A percentile compares a stretch with the other conserved stretches of the same genome.
phyloP scores from a whole-genome alignment of 1,139 yeast genomes.

The Hyphopichia khmerensis region DNA sequence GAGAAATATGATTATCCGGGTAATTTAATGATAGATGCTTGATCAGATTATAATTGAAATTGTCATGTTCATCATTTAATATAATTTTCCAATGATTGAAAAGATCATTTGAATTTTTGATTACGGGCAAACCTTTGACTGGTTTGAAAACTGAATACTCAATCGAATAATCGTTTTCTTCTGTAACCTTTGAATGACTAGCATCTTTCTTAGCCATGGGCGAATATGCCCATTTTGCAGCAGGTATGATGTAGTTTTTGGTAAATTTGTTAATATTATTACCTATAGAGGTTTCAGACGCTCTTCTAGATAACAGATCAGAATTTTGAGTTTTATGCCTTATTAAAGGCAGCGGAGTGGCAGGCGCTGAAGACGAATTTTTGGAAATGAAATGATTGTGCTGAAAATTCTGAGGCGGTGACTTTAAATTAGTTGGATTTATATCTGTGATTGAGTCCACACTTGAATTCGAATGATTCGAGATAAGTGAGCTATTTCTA shows the following conservation, averaged over 20 bases:
- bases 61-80: slow-evolving; percentile 5
- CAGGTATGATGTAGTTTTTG: slow-evolving; percentile 25
- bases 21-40: slow-evolving; percentile 4
- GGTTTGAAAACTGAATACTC: slow-evolving; percentile 29
- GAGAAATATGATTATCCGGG: slow-evolving; percentile 23
- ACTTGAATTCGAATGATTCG: not conserved
- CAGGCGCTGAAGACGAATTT: not conserved
- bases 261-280: slow-evolving; percentile 10
- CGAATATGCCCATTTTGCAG: slow-evolving; percentile 27
- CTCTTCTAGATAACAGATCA: slow-evolving; percentile 7
- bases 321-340: not conserved
- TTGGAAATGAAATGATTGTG: not conserved
- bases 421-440: not conserved
- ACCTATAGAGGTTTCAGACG: slow-evolving; percentile 11
- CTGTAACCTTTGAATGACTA: slow-evolving; percentile 3
- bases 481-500: not conserved
- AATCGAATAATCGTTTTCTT: slow-evolving; percentile 16
- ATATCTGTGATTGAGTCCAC: not conserved
- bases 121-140: slow-evolving; percentile 13
- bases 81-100: slow-evolving; percentile 12
- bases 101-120: slow-evolving; percentile 17
- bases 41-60: not conserved
- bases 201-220: slow-evolving; percentile 12
- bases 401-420: not conserved
- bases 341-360: not conserved